A percentile compares a stretch with the other conserved stretches of the same genome.
Evolutionary conservation across 441 rosid genomes (phyloP).

Genomic region (Arabidopsis hybrid): DNA sequence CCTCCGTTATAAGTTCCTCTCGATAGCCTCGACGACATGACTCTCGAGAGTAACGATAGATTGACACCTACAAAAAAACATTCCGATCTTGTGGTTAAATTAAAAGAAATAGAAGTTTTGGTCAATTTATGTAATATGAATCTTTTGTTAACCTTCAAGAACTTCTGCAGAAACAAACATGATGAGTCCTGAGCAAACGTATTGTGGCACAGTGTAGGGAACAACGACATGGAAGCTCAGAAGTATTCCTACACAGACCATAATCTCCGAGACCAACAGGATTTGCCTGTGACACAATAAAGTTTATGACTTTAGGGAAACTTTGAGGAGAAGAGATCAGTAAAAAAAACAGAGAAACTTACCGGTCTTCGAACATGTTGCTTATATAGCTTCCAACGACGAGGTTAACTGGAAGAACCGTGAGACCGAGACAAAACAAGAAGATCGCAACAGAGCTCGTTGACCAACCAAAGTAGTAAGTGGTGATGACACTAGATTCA

Average conservation of each 20-base stretch:
- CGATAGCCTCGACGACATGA: constrained; percentile 93
- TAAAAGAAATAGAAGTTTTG: neutral
- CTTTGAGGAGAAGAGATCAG: neutral
- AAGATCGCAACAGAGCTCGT: constrained; percentile 81
- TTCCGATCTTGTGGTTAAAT: neutral
- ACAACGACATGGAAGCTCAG: constrained; percentile 71
- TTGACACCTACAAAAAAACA: constrained; percentile 66
- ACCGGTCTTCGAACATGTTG: constrained; percentile 98
- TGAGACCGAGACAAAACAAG: constrained; percentile 85
- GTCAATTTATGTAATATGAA: neutral
- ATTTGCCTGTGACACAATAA: constrained; percentile 70
- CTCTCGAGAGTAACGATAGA: constrained; percentile 85
- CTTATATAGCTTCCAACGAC: constrained; percentile 89
- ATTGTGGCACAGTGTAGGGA: constrained; percentile 80
- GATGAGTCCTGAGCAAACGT: constrained; percentile 85
- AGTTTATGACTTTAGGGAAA: neutral
- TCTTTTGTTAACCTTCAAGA: constrained; percentile 71
- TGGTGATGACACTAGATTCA: constrained; percentile 86
- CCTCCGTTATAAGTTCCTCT: constrained; percentile 96
- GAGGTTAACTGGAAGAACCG: constrained; percentile 90
- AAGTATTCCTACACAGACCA: constrained; percentile 80
- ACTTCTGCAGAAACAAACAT: constrained; percentile 96
- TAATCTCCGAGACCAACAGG: constrained; percentile 82
- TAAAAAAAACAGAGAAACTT: constrained; percentile 12
- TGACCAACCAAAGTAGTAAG: constrained; percentile 84